These are phyloP conservation scores for Oryza rufipogon DNA, from an alignment of 176 grass and related monocot species.

Conservation along the genomic window DNA sequence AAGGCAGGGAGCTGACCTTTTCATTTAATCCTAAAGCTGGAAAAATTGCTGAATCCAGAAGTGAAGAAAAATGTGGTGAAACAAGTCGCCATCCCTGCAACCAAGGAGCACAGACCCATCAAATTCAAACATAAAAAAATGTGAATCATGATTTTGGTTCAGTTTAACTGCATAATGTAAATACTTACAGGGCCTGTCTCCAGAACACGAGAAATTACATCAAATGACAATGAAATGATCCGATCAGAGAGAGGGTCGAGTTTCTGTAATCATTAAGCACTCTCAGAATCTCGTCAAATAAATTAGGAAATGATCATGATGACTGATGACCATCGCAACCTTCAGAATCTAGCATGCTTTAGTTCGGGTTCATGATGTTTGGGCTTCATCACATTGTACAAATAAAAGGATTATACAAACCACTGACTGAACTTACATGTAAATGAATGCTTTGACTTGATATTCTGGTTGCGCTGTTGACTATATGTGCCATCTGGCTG, in stretches of 20 bases:
- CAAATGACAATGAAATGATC: conserved; percentile 84
- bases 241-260: conserved; percentile 65
- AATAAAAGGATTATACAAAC: conserved; percentile 36
- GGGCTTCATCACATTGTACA: conserved; percentile 25
- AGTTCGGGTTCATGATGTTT: not conserved
- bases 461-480: conserved; percentile 68
- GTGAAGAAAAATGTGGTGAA: conserved; percentile 86
- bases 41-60: conserved; percentile 79
- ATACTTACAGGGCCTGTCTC: conserved; percentile 89
- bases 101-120: conserved; percentile 26
- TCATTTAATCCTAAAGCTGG: conserved; percentile 83
- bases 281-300: conserved; percentile 37
- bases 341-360: conserved; percentile 4
- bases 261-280: conserved; percentile 55
- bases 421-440: conserved; percentile 63
- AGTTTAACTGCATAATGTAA: conserved; percentile 16
- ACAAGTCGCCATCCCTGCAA: conserved; percentile 89
- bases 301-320: conserved; percentile 26
- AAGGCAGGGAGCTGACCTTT: conserved; percentile 53
- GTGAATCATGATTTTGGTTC: not conserved
- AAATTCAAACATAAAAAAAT: conserved; percentile 34
- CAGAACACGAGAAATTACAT: conserved; percentile 83
- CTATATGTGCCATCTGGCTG: conserved; percentile 76
- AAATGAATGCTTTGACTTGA: conserved; percentile 78
- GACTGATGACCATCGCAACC: conserved; percentile 7